These are phyloP conservation scores for Sextonia rubra DNA, from an alignment of 164 flowering plant species.

Conservation along the genomic window DNA sequence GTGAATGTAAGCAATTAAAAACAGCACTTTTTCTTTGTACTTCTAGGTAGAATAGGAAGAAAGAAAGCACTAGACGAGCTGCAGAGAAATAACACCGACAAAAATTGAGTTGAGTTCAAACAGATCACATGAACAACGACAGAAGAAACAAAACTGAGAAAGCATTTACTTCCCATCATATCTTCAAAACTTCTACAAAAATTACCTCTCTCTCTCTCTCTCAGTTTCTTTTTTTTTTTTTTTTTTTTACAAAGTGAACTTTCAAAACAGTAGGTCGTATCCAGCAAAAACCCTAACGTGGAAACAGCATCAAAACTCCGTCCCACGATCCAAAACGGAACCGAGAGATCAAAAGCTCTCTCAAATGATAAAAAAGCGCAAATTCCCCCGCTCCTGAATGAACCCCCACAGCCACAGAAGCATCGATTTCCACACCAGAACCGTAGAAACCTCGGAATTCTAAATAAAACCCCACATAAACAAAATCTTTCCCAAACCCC, in stretches of 20 bases:
- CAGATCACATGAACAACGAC: slow-evolving; percentile 2
- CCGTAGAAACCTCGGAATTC: background rate
- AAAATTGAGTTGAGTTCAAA: background rate
- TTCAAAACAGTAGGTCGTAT: background rate
- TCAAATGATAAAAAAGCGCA: background rate
- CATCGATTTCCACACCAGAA: background rate
- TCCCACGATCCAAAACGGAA: background rate
- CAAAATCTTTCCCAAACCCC: background rate
- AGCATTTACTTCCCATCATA: background rate
- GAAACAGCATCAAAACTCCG: background rate
- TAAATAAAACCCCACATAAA: background rate
- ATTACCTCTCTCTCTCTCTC: background rate
- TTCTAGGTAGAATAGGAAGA: background rate
- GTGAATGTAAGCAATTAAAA: background rate
- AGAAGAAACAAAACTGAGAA: slow-evolving; percentile 5
- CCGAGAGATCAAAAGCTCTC: background rate
- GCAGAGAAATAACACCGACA: background rate
- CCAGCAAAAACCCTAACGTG: background rate
- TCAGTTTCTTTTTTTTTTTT: background rate
- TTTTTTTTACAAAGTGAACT: background rate
- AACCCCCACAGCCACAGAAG: background rate
- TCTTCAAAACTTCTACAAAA: background rate
- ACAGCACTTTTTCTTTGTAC: background rate
- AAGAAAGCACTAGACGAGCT: background rate
- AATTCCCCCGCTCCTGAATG: background rate